Evolutionary conservation across 2,329 filamentous ascomycete species (phyloP).

Genomic region (Penicillium sp.): DNA sequence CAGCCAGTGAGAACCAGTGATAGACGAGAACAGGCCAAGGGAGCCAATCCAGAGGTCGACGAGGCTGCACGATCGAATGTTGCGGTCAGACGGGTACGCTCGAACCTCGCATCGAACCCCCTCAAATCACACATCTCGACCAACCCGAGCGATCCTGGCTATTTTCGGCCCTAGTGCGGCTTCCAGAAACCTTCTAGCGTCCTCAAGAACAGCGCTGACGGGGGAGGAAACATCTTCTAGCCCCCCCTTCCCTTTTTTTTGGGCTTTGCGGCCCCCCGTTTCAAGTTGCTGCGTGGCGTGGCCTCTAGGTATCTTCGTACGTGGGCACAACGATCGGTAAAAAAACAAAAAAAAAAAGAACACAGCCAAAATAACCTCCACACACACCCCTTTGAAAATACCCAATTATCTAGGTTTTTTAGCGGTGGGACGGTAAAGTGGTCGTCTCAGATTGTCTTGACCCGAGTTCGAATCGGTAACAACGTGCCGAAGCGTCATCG

Average conservation of each 20-base stretch:
- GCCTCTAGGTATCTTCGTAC: neutral
- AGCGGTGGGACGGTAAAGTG: neutral
- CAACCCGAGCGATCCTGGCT: neutral
- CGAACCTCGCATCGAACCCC: neutral
- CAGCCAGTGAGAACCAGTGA: neutral
- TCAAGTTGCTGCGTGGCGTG: neutral
- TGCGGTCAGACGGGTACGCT: slow-evolving; percentile 13
- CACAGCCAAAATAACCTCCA: neutral
- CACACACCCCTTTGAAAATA: neutral
- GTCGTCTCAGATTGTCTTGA: neutral
- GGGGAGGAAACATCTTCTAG: neutral
- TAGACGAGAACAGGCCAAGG: neutral
- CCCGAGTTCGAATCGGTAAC: neutral
- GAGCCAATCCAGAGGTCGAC: slow-evolving; percentile 1
- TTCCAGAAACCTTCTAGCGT: neutral
- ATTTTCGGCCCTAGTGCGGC: neutral
- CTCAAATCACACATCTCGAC: slow-evolving; percentile 3
- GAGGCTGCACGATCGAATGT: slow-evolving; percentile 5
- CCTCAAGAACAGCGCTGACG: neutral
- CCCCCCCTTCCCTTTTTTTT: neutral
- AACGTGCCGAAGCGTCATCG: slow-evolving; percentile 1
- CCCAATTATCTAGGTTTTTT: neutral
- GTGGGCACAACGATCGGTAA: neutral
- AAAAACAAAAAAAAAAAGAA: neutral
- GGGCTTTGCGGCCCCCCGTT: neutral